Evolutionary conservation across 1,284 basidiomycete species (phyloP), one percentile per base, ranked within the genome.

Genomic region (Volvariella volvacea): DNA sequence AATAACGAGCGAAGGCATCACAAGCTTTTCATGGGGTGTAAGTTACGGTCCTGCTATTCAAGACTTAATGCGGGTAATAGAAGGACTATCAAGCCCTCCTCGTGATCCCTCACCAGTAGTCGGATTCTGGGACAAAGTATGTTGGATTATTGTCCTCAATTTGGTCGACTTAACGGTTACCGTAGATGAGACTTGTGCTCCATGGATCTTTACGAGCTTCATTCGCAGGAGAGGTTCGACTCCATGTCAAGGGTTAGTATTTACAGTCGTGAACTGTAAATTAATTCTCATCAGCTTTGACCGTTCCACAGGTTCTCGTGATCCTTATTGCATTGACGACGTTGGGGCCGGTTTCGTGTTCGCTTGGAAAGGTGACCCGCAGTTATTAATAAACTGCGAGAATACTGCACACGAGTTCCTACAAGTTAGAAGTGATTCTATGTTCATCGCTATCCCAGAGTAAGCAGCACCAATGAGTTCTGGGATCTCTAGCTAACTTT

Each of bases 111-210:
- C 92, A 3, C 86, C 90, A 10, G 75, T 80, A 19, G 62, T 95
- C 45, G 94, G 92, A 1, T 97, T 97, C 63, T 98, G 95, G 95
- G 94, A 98, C 55, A 87, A 87, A 68, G 83, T 80, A 48, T 17
- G 31, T 20, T 12, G 41, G 38, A 30, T 20, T 33, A 19, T 32
- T 16, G 36, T 22, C 28, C 9, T 32, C 15, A 9, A 22, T 8
- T 9, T 15, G 22, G 14, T 28, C 48, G n/a, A 46, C 36, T 43
- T 40, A 42, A 41, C 9, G 42, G 14, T 42, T 28, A 16, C n/a
- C 47, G 25, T 60, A 98, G 82, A 67, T 96, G 54, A 75, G 90
- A 31, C 69, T 96, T 14, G 70, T 89, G 14, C 75, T 95, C 50
- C 94, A 97, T 57, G 94, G 93, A 83, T 80, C 72, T 31, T 60